Conservation (phyloP, 2,329 filamentous ascomycete species). For the Diplodia seriata region DNA sequence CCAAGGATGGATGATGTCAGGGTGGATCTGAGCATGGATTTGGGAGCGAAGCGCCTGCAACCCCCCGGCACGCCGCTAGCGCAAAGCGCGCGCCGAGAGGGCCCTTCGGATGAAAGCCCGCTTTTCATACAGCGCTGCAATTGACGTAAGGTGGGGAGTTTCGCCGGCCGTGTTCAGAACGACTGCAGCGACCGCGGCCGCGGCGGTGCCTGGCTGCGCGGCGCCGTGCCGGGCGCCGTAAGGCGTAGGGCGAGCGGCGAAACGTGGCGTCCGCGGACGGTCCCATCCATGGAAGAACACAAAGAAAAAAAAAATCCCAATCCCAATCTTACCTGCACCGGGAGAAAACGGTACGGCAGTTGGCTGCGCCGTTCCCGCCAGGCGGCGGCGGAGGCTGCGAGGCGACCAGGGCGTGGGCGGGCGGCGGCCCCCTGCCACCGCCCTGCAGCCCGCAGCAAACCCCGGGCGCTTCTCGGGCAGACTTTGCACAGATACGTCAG, state of each 20-base stretch:
- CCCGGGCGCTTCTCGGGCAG: slow-evolving; percentile 26
- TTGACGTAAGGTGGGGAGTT: slow-evolving; percentile 28
- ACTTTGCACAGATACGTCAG: slow-evolving; percentile 30
- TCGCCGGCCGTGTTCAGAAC: slow-evolving; percentile 12
- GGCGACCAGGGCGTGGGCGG: slow-evolving; percentile 7
- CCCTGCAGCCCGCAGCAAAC: slow-evolving; percentile 3
- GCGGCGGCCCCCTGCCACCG: slow-evolving; percentile 20
- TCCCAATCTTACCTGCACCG: neutral
- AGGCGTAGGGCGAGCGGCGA: neutral
- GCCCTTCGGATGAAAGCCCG: slow-evolving; percentile 22
- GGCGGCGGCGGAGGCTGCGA: slow-evolving; percentile 21
- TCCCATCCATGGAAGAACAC: neutral
- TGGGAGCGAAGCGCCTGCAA: slow-evolving; percentile 19
- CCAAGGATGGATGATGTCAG: slow-evolving; percentile 31
- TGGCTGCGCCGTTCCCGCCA: slow-evolving; percentile 8
- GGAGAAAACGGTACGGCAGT: slow-evolving; percentile 24
- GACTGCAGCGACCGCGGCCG: neutral
- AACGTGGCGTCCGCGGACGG: neutral
- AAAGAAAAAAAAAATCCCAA: neutral
- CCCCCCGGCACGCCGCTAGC: slow-evolving; percentile 20
- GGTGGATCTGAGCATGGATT: slow-evolving; percentile 30
- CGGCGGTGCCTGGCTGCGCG: neutral
- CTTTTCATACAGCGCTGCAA: slow-evolving; percentile 26
- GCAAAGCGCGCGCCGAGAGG: slow-evolving; percentile 22
- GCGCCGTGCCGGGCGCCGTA: neutral